phyloP scores from a whole-genome alignment of 1,139 yeast species.

The Kurtzmaniella natalensis region DNA sequence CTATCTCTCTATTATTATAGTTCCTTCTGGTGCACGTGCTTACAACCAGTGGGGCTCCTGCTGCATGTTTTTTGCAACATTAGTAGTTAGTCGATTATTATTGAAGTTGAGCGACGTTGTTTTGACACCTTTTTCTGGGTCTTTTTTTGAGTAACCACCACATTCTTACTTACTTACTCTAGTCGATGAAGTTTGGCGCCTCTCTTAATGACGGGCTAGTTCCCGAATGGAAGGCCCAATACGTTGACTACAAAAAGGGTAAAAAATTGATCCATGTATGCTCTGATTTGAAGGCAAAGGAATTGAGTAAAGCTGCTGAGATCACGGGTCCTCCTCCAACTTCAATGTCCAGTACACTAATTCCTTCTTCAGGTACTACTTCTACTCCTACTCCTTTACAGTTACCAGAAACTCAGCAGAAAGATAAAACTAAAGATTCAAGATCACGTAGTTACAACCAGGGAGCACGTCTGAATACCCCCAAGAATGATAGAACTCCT shows the following conservation, averaged over 20 bases:
- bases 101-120: no score
- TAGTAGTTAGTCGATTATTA: no score
- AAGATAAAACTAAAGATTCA: slow-evolving; percentile 7
- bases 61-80: no score
- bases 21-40: no score
- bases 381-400: neutral
- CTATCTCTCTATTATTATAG: no score
- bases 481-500: slow-evolving; percentile 30
- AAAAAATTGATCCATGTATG: slow-evolving; percentile 34
- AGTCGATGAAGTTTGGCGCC: slow-evolving; percentile 56
- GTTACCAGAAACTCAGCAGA: no score
- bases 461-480: no score
- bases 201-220: slow-evolving; percentile 57
- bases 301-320: neutral
- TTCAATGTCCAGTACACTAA: neutral
- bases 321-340: neutral
- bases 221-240: slow-evolving; percentile 86
- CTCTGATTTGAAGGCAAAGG: slow-evolving; percentile 9
- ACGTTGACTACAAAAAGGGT: slow-evolving; percentile 65
- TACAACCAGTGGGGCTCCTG: no score
- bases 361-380: no score
- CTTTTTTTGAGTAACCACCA: no score
- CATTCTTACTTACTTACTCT: no score
- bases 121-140: no score
- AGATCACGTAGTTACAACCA: slow-evolving; percentile 7